Evolutionary conservation across 1,284 basidiomycete species (phyloP), one percentile per base, ranked within the genome.

Genomic region (Ganoderma lingzhi): DNA sequence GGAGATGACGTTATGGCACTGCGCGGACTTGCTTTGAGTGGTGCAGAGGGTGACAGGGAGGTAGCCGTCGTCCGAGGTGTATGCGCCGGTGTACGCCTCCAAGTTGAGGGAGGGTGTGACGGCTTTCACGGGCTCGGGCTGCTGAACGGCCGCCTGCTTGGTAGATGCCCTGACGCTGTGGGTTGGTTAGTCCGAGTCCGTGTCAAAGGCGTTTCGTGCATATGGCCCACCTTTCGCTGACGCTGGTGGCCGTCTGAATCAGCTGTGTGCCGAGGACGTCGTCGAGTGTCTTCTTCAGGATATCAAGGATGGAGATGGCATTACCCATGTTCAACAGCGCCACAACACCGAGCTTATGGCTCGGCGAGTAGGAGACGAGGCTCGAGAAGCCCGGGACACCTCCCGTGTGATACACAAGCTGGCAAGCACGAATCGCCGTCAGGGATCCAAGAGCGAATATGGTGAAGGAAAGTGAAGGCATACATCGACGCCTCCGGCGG

Each of bases 311-410:
- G 14, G 73, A 76, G 5, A 66, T 42, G 0, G 80, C 81, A 56
- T 78, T 80, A 62, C 85, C 84, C 55, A 73, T 74, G 66, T 87
- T 86, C 5, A 82, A 80, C 0, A 87, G 76, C 0, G 80, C 74
- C 28, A 84, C 79, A 32, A 85, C 76, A 1, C 80, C 85, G 10
- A 86, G 73, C 32, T 81, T 81, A 62, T 83, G 80, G 28, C 28
- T 19, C 6, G 76, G 74, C 19, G 76, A 61, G 62, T 78, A 76
- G 0, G 69, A 73, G 10, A 84, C 79, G 42, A 80, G 75, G 0
- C 81, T 82, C 55, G 81, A 81, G 73, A 82, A 84, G 1, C 84
- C 85, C 3, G 73, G 71, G 2, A 78, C 62, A 1, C 66, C 74
- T 14, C 76, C 77, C 19, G 53, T 65, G 53, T 78, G 77, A n/a